Conservation (phyloP, 2,329 filamentous ascomycete genomes). For the Calonectria pteridis region DNA sequence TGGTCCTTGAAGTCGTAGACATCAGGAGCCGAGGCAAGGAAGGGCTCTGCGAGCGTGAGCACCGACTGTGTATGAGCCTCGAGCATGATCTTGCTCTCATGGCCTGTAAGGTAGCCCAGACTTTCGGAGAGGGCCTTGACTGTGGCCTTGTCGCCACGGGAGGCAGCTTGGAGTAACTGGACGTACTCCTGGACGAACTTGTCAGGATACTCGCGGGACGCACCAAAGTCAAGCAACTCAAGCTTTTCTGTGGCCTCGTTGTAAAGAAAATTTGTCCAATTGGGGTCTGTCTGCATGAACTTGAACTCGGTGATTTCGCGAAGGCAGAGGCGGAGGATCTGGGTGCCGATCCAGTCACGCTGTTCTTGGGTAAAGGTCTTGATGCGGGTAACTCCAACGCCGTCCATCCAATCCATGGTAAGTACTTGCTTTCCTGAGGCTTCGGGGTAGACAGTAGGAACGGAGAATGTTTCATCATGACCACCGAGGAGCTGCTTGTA, state of each 20-base stretch:
- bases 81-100: conserved; percentile 87
- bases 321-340: conserved; percentile 91
- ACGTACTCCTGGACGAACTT: conserved; percentile 86
- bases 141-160: conserved; percentile 72
- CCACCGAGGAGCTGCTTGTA: conserved; percentile 79
- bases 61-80: conserved; percentile 92
- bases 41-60: conserved; percentile 92
- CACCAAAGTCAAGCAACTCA: conserved; percentile 95
- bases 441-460: conserved; percentile 82
- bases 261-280: conserved; percentile 99
- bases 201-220: conserved; percentile 85
- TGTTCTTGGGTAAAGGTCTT: conserved; percentile 82
- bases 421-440: conserved; percentile 89
- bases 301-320: conserved; percentile 94
- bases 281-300: conserved; percentile 99
- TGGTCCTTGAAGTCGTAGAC: conserved; percentile 94
- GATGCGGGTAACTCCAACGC: conserved; percentile 86
- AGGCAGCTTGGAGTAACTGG: conserved; percentile 82
- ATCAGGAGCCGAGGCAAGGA: conserved; percentile 79
- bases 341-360: conserved; percentile 95
- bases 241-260: conserved; percentile 79
- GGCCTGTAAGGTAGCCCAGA: conserved; percentile 92
- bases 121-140: conserved; percentile 78
- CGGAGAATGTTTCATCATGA: conserved; percentile 79
- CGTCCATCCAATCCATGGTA: conserved; percentile 93